phyloP scores from a whole-genome alignment of 805 yeast genomes.

The Candida corydali region DNA sequence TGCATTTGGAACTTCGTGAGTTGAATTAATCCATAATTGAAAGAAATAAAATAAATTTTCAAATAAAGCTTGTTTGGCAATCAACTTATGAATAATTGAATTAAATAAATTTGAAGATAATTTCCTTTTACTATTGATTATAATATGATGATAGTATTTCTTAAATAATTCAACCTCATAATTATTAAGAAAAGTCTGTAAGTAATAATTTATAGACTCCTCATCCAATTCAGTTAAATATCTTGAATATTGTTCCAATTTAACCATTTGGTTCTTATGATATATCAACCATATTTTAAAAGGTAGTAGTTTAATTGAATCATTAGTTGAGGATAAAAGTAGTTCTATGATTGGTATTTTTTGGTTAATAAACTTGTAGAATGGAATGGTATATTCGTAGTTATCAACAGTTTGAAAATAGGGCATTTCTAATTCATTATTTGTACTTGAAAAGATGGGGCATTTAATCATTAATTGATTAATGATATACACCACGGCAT shows the following conservation, averaged over 20 bases:
- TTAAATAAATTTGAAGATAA: constrained; percentile 18
- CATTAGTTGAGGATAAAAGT: constrained; percentile 10
- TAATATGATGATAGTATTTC: constrained; percentile 19
- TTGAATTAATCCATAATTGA: constrained; percentile 23
- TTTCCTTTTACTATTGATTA: constrained; percentile 5
- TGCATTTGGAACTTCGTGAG: constrained; percentile 21
- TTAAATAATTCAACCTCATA: constrained; percentile 32
- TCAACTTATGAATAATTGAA: constrained; percentile 19
- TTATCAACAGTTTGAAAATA: constrained; percentile 5
- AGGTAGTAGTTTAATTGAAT: constrained; percentile 14
- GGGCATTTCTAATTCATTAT: constrained; percentile 13
- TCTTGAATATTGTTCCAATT: constrained; percentile 6
- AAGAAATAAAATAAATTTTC: constrained; percentile 22
- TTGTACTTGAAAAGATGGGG: constrained; percentile 7
- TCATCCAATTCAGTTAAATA: constrained; percentile 13
- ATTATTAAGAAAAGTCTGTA: constrained; percentile 26
- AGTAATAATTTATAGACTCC: constrained; percentile 22
- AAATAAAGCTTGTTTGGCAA: constrained; percentile 26
- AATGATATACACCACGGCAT: constrained; percentile 6
- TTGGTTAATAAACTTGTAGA: constrained; percentile 12
- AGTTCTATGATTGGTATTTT: constrained; percentile 20
- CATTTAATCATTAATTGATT: constrained; percentile 8
- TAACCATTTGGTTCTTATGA: constrained; percentile 28
- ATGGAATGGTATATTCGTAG: constrained; percentile 9
- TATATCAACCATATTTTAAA: constrained; percentile 32